Base-by-base conservation (phyloP, 768 basidiomycete species). In the Tephrocybe rancida region DNA sequence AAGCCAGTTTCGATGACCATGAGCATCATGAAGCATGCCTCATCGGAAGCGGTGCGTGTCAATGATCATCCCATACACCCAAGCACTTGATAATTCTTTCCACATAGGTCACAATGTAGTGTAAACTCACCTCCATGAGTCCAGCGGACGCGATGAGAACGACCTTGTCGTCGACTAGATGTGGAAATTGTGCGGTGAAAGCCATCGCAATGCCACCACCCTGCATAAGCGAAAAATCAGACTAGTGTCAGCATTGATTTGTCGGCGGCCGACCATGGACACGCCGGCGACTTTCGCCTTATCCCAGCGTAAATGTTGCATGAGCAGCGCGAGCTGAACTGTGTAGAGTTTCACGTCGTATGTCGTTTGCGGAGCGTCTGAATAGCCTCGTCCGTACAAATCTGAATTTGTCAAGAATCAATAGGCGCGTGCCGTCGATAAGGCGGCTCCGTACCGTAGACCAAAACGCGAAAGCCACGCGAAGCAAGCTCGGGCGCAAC, bases 381-480 rank as follows among this genome's bases (percentile, higher is more conserved):
- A 90, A 68, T 92, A 93, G 4, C 90, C 90, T 34, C 90, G 80
- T 11, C 90, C 91, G 55, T 90, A 91, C 18, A 92, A 73, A 70
- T 93, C 90, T 90, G 34, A 11, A 55, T 14, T 18, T 45, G 7
- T 22, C 16, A n/a, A 26, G 3, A n/a, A n/a, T n/a, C n/a, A n/a
- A 25, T 45, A 19, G 51, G 44, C 29, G 22, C 41, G 27, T 26
- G 16, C 44, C 22, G 26, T 25, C 24, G 44, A 22, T 52, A 22
- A 24, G 14, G 13, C 13, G 13, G 24, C 16, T 14, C 39, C 54
- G 57, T 37, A 88, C 89, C 89, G 58, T 90, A 93, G 6, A 90
- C 73, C 22, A 93, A 76, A 43, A 92, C 85, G 51, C 86, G 87
- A 71, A 83, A 86, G 6, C 89, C 88, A 49, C 71, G 76, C 7